Evolutionary conservation across 1,284 basidiomycete genomes (phyloP), one percentile per base, ranked within the genome.

Genomic region (Phlebopus sp.): DNA sequence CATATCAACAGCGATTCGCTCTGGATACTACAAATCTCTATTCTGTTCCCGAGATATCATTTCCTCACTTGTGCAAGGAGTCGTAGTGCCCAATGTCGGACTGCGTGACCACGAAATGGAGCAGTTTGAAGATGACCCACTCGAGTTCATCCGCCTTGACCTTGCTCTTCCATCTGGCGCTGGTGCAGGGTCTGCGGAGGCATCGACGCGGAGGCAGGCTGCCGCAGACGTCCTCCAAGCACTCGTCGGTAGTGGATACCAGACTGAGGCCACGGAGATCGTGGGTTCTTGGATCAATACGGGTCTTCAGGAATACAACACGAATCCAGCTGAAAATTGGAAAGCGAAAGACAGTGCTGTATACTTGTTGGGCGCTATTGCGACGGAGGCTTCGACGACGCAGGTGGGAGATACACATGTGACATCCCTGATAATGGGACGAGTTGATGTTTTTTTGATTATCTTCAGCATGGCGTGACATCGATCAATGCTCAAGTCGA

Each of bases 331-430:
- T 6, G 77, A 77, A 23, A 89, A 90, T 59, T 99, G 95, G 95
- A 90, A 89, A 65, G 79, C 85, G 43, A 99, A 99, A 70, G 94
- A 98, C 69, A 90, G 90, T 15, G 96, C 96, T n/a, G 86, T 98
- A 43, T 99, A 92, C 69, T 72, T 98, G 23, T 75, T 99, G 58
- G 93, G 91, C 6, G 92, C 92, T 2, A 84, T 98, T 50, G 96
- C 96, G 1, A 87, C 91, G 5, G 78, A 88, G 44, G 90, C 92
- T 4, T 89, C 89, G 6, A 97, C 96, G 1, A 76, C 77, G 10
- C 84, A 88, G 76, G 88, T 86, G 51, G 32, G 77, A 63, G 9
- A 13, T 7, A 32, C 2, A 21, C 38, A 29, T 23, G 30, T 25
- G 42, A 32, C 6, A 18, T 49, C 25, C 5, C 38, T 36, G 18